These are phyloP conservation scores for Nicotiana attenuata DNA, from an alignment of 257 asterid genomes.

Conservation along the genomic window DNA sequence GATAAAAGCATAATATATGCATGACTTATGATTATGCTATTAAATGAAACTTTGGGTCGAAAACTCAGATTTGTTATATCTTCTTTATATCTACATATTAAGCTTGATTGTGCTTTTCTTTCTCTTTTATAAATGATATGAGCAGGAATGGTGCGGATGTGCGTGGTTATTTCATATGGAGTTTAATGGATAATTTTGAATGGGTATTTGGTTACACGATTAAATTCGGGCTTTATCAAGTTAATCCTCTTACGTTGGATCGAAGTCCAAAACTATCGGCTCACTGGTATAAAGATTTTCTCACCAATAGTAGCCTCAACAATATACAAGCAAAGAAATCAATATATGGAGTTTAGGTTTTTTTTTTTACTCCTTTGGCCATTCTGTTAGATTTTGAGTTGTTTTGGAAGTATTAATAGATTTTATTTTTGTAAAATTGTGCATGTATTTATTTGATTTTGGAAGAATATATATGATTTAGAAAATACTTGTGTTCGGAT, in stretches of 20 bases:
- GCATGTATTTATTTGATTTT: neutral
- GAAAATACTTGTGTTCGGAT: neutral
- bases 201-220: too few relatives aligned
- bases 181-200: too few relatives aligned
- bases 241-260: constrained; percentile 31
- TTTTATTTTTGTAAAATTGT: neutral
- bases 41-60: neutral
- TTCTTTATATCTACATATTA: neutral
- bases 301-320: constrained; percentile 24
- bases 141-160: too few relatives aligned
- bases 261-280: constrained; percentile 60
- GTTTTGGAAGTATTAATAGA: neutral
- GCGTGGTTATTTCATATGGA: too few relatives aligned
- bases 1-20: too few relatives aligned
- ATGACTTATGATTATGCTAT: too few relatives aligned
- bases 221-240: too few relatives aligned
- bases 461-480: neutral
- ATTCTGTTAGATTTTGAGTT: neutral
- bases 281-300: constrained; percentile 50
- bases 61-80: too few relatives aligned
- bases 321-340: neutral
- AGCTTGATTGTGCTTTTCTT: neutral
- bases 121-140: neutral
- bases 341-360: neutral
- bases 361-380: neutral